Evolutionary conservation across 2,329 filamentous ascomycete genomes (phyloP), one percentile per base, ranked within the genome.

Genomic region (Septoria linicola): DNA sequence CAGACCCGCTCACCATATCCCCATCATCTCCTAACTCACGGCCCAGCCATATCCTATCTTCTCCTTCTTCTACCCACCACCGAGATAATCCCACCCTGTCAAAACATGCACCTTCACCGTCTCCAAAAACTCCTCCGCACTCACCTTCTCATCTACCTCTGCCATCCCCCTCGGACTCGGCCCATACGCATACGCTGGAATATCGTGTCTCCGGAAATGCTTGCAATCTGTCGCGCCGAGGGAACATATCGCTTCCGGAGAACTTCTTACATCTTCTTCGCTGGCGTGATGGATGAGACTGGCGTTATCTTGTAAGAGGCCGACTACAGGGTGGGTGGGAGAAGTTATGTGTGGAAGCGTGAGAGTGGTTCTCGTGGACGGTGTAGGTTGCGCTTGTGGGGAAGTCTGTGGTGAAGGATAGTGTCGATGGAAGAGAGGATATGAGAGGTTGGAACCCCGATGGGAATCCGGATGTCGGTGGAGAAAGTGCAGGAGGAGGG

Each of bases 171-270:
- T 57, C n/a, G 68, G 66, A 32, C 60, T 62, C 6, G 59, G 61
- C 1, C 70, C 68, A 54, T 67, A 71, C 1, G 69, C 63, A 57
- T 71, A 74, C 2, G 68, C 70, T 1, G 70, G 70, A 3, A 72
- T 57, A 1, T 61, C 63, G 7, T 59, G 59, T 53, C 72, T 70
- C 13, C 72, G 59, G 50, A 68, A 74, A 52, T 70, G 68, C 53
- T 75, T 73, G 44, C 68, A 71, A 41, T 73, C 70, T 1, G 72
- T 74, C 1, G 70, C 71, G 8, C 70, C 71, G 30, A 73, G 57
- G 7, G 62, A 66, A 3, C 70, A 68, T 31, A 73, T 70, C 0
- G 66, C 63, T 8, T 68, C 45, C 2, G 70, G 68, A n/a, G n/a
- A n/a, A n/a, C n/a, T n/a, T n/a, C n/a, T n/a, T n/a, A n/a, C n/a